phyloP scores from a whole-genome alignment of 2,329 filamentous ascomycete genomes.

The Lizonia empirigonia region DNA sequence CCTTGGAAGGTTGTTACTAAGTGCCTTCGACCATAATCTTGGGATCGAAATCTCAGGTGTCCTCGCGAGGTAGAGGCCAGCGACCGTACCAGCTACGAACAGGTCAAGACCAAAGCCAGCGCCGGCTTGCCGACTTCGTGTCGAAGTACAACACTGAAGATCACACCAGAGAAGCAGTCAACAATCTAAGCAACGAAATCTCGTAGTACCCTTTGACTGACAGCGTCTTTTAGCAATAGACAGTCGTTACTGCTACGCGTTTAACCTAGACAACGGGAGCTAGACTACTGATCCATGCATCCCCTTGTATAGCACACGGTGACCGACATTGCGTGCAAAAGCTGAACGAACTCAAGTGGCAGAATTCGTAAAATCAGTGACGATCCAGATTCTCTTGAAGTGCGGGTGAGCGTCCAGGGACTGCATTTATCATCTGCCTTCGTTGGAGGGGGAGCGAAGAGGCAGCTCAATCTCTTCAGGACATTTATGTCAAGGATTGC shows the following conservation, averaged over 20 bases:
- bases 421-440: constrained; percentile 57
- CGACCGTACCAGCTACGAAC: constrained; percentile 49
- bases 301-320: constrained; percentile 58
- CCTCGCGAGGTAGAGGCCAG: constrained; percentile 47
- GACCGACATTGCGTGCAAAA: constrained; percentile 62
- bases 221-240: constrained; percentile 57
- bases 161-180: constrained; percentile 57
- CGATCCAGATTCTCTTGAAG: constrained; percentile 51
- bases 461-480: not conserved
- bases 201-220: constrained; percentile 50
- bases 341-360: constrained; percentile 58
- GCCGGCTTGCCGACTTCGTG: constrained; percentile 52
- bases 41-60: constrained; percentile 50
- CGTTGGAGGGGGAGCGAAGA: not conserved
- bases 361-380: constrained; percentile 54
- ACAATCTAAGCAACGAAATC: constrained; percentile 52
- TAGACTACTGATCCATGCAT: constrained; percentile 60
- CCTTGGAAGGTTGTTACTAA: constrained; percentile 47
- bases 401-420: constrained; percentile 58
- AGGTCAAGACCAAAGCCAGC: constrained; percentile 58
- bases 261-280: constrained; percentile 59
- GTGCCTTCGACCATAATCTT: constrained; percentile 45
- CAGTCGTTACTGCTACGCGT: constrained; percentile 56
- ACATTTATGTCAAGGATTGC: not conserved
- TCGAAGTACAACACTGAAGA: constrained; percentile 55